A percentile compares a stretch with the other conserved stretches of the same genome.
These are phyloP conservation scores for Candida tetrigidarum DNA, from an alignment of 1,139 yeast genomes.

Conservation along the genomic window DNA sequence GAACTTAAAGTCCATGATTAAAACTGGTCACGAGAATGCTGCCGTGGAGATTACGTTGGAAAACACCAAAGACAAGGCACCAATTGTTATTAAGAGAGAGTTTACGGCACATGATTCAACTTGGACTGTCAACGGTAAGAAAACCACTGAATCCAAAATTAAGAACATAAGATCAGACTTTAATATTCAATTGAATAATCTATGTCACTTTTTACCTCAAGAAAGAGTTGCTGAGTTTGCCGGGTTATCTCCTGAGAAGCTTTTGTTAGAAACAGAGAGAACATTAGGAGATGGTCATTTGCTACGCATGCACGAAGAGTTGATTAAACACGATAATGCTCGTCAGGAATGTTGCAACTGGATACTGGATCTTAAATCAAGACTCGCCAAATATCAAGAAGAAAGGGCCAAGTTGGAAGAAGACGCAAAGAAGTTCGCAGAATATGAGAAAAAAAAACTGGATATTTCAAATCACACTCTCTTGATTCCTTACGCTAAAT, in stretches of 20 bases:
- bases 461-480: conserved; percentile 53
- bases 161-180: conserved; percentile 48
- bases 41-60: conserved; percentile 69
- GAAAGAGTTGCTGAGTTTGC: conserved; percentile 96
- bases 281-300: conserved; percentile 73
- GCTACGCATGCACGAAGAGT: conserved; percentile 56
- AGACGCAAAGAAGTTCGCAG: conserved; percentile 43
- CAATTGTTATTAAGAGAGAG: conserved; percentile 38
- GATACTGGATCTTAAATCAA: conserved; percentile 33
- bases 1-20: conserved; percentile 73
- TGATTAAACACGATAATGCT: conserved; percentile 56
- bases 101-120: conserved; percentile 51
- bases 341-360: conserved; percentile 30
- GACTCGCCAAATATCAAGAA: conserved; percentile 31
- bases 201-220: conserved; percentile 95
- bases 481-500: conserved; percentile 64
- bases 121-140: conserved; percentile 63
- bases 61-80: conserved; percentile 34
- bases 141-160: conserved; percentile 49
- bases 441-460: conserved; percentile 41
- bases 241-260: conserved; percentile 71
- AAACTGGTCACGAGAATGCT: conserved; percentile 64
- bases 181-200: conserved; percentile 85
- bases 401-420: conserved; percentile 38
- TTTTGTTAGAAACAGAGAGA: conserved; percentile 78